Percentiles rank a stretch among this genome's conserved stretches.
These are phyloP conservation scores for Leishmania arabica DNA, from an alignment of 208 protist genomes.

Conservation along the genomic window DNA sequence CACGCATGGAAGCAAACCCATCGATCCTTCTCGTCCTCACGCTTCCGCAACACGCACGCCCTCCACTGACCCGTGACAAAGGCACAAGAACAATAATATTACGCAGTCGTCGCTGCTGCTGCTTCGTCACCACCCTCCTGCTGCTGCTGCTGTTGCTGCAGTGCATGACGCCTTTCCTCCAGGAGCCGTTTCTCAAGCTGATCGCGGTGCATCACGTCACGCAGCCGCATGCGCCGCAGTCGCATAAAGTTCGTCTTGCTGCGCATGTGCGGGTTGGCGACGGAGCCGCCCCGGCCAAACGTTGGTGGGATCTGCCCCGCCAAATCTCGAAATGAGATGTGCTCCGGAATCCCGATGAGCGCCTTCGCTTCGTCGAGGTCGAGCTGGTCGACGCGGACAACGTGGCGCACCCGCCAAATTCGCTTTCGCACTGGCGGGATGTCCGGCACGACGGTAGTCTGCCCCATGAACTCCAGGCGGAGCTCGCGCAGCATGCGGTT, in stretches of 20 bases:
- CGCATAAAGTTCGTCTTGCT: slow-evolving; percentile 85
- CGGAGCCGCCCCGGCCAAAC: slow-evolving; percentile 56
- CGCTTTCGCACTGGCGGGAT: slow-evolving; percentile 69
- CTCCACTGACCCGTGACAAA: background rate
- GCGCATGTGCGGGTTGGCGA: slow-evolving; percentile 51
- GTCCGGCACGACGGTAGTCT: slow-evolving; percentile 83
- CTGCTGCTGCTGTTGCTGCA: background rate
- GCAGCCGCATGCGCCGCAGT: slow-evolving; percentile 77
- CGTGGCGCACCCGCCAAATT: slow-evolving; percentile 77
- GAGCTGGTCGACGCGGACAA: slow-evolving; percentile 75
- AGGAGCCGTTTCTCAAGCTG: slow-evolving; percentile 72
- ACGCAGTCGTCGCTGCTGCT: background rate
- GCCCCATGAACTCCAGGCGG: slow-evolving; percentile 84
- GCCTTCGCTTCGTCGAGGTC: slow-evolving; percentile 85
- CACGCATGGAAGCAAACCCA: too few species aligned
- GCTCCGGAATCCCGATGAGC: slow-evolving; percentile 76
- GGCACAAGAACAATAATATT: too few species aligned
- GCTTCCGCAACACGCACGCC: too few species aligned
- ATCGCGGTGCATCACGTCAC: slow-evolving; percentile 85
- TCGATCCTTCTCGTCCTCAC: too few species aligned
- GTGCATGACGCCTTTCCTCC: slow-evolving; percentile 46
- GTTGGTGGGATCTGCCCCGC: slow-evolving; percentile 54
- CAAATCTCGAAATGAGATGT: slow-evolving; percentile 78
- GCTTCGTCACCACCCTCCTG: background rate
- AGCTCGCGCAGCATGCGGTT: slow-evolving; percentile 82